phyloP scores from a whole-genome alignment of 2,329 filamentous ascomycete species.

The Fusarium nurragi region DNA sequence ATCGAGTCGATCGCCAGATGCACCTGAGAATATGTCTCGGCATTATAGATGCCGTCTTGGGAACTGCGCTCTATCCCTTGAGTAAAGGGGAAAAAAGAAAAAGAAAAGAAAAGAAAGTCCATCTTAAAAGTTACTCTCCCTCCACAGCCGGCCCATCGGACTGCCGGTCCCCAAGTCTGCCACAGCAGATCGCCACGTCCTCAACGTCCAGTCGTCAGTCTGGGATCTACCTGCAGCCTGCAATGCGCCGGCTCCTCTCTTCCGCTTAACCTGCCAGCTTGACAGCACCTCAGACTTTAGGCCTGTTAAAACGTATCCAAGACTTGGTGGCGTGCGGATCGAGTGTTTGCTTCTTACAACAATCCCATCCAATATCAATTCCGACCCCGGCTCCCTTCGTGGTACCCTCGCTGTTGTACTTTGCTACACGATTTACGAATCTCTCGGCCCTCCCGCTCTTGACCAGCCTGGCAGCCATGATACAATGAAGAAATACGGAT shows the following conservation, averaged over 20 bases:
- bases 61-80: conserved; percentile 3
- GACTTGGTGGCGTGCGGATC: conserved; percentile 5
- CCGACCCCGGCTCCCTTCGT: neutral
- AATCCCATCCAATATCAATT: conserved; percentile 1
- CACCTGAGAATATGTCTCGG: conserved; percentile 2
- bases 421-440: neutral
- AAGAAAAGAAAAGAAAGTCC: conserved; percentile 12
- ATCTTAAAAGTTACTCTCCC: conserved; percentile 8
- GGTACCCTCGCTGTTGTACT: neutral
- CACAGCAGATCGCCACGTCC: conserved; percentile 28
- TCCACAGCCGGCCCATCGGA: conserved; percentile 21
- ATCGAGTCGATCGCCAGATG: neutral
- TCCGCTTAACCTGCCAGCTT: conserved; percentile 25
- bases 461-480: conserved; percentile 25
- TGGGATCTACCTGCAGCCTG: conserved; percentile 21
- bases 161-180: conserved; percentile 4
- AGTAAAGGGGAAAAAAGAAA: neutral
- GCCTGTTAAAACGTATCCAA: conserved; percentile 16
- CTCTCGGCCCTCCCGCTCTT: neutral
- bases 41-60: conserved; percentile 7
- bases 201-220: conserved; percentile 25
- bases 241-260: conserved; percentile 3
- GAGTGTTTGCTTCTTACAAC: conserved; percentile 26
- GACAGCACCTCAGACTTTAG: neutral
- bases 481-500: conserved; percentile 33